Conservation (phyloP, 2,329 filamentous ascomycete species). For the Neoarthrinium moseri region DNA sequence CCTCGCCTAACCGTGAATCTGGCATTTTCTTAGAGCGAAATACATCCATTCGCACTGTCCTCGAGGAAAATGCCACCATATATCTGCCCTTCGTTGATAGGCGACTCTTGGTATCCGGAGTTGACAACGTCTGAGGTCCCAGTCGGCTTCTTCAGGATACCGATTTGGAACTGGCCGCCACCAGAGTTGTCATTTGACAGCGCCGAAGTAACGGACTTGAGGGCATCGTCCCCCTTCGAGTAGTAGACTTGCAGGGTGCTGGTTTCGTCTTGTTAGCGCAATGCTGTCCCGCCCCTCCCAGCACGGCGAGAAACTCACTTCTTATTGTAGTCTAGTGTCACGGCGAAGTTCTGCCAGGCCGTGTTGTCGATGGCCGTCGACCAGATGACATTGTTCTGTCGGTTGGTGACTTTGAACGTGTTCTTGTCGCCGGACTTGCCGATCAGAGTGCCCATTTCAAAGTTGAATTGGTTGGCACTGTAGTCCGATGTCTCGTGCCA, state of each 20-base stretch:
- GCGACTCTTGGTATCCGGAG: constrained; percentile 44
- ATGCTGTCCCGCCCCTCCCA: no score
- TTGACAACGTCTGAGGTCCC: constrained; percentile 51
- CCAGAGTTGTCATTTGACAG: constrained; percentile 51
- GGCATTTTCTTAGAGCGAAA: constrained; percentile 33
- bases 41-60: constrained; percentile 38
- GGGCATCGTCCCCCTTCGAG: constrained; percentile 44
- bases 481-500: constrained; percentile 26
- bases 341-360: constrained; percentile 61
- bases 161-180: constrained; percentile 54
- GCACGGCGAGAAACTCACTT: constrained; percentile 46
- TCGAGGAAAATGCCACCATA: constrained; percentile 52
- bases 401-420: constrained; percentile 41
- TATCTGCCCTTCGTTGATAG: constrained; percentile 47
- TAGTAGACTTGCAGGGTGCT: constrained; percentile 58
- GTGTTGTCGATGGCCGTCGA: constrained; percentile 38
- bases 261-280: no score
- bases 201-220: constrained; percentile 44
- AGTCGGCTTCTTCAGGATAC: constrained; percentile 56
- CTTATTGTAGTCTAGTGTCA: constrained; percentile 52
- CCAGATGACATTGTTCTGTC: constrained; percentile 37
- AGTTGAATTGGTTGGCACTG: constrained; percentile 33
- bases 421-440: constrained; percentile 34
- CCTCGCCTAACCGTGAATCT: background rate
- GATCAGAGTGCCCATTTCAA: constrained; percentile 29